phyloP scores from a whole-genome alignment of 2,329 filamentous ascomycete genomes.

The Diaporthe batatas region DNA sequence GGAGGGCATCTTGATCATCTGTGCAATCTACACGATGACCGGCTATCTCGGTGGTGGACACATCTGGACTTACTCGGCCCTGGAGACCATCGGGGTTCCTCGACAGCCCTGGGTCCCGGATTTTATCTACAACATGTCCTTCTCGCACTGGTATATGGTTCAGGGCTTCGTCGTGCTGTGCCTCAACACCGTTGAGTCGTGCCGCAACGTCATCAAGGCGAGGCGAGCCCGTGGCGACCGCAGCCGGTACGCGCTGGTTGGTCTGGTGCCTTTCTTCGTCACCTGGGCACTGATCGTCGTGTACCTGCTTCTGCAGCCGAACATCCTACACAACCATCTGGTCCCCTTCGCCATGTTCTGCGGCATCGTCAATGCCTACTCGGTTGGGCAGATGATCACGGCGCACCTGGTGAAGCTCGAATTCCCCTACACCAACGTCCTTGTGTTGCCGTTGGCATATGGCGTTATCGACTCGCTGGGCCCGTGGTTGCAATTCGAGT shows the following conservation, averaged over 20 bases:
- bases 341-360: conserved; percentile 92
- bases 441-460: conserved; percentile 81
- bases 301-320: conserved; percentile 88
- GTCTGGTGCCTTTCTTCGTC: conserved; percentile 83
- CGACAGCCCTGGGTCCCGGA: conserved; percentile 74
- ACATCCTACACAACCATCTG: conserved; percentile 84
- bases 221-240: conserved; percentile 81
- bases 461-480: conserved; percentile 87
- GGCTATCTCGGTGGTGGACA: conserved; percentile 87
- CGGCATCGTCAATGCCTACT: conserved; percentile 93
- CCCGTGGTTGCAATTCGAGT: conserved; percentile 70
- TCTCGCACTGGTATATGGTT: conserved; percentile 92
- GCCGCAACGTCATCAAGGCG: conserved; percentile 85
- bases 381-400: conserved; percentile 94
- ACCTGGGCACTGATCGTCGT: conserved; percentile 82
- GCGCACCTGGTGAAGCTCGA: conserved; percentile 89
- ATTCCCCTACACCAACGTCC: conserved; percentile 92
- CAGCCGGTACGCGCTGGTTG: conserved; percentile 81
- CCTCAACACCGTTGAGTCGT: conserved; percentile 85
- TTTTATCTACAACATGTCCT: conserved; percentile 82
- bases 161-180: conserved; percentile 86
- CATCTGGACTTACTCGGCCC: conserved; percentile 91
- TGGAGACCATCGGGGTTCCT: conserved; percentile 78
- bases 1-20: conserved; percentile 90
- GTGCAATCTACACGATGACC: conserved; percentile 85